phyloP scores from a whole-genome alignment of 2,329 filamentous ascomycete genomes.

The Magnaporthiopsis incrustans region DNA sequence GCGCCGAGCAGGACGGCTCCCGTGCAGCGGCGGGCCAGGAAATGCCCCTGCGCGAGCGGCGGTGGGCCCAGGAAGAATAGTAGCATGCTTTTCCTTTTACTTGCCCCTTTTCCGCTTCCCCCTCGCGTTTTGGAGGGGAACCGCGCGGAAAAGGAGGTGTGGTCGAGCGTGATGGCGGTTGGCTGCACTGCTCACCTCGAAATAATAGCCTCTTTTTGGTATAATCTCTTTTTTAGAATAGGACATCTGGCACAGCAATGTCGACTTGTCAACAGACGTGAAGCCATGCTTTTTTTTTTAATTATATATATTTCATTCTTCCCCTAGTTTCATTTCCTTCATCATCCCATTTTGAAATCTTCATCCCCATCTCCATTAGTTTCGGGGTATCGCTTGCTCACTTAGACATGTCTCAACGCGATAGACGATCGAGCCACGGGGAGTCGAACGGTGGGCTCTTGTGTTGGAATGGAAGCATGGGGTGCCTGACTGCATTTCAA shows the following conservation, averaged over 20 bases:
- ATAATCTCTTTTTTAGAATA: neutral
- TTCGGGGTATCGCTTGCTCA: neutral
- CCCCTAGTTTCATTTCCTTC: neutral
- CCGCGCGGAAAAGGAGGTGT: too few relatives aligned
- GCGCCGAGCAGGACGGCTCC: constrained; percentile 61
- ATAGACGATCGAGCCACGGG: neutral
- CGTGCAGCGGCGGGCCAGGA: constrained; percentile 45
- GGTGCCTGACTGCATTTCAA: neutral
- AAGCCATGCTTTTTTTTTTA: neutral
- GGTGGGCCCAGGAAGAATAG: constrained; percentile 58
- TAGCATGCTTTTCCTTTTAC: neutral
- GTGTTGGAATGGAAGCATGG: neutral
- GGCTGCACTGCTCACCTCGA: too few relatives aligned
- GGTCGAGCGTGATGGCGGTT: too few relatives aligned
- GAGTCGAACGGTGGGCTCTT: neutral
- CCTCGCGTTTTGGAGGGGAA: too few relatives aligned
- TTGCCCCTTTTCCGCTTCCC: neutral
- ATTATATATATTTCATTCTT: neutral
- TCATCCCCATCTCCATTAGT: neutral
- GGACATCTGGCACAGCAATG: neutral
- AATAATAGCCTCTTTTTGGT: too few relatives aligned
- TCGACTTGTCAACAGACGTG: neutral
- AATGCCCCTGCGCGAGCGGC: constrained; percentile 65
- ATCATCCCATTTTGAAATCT: neutral
- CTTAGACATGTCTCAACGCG: neutral